Conservation (phyloP, 768 basidiomycete species). For the Collybia nuda region DNA sequence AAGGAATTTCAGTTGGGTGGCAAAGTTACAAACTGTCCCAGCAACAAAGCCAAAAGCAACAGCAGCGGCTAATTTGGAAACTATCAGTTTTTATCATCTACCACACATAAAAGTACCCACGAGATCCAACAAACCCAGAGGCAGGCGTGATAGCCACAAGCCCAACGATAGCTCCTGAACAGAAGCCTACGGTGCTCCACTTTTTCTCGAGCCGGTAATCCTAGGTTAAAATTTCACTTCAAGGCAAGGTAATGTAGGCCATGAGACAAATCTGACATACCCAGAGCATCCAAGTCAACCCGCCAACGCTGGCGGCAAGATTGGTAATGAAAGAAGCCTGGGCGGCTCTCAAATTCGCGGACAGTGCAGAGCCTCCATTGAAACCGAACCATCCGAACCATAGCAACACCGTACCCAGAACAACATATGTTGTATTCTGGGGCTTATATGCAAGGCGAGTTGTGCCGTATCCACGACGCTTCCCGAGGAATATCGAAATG, state of each 20-base stretch:
- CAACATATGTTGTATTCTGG: constrained; percentile 91
- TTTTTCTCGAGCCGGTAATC: constrained; percentile 93
- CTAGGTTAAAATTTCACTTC: constrained; percentile 22
- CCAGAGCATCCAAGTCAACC: constrained; percentile 91
- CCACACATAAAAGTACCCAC: constrained; percentile 33
- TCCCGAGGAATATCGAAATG: constrained; percentile 88
- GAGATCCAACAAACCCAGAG: constrained; percentile 77
- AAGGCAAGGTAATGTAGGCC: neutral
- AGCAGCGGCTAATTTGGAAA: constrained; percentile 55
- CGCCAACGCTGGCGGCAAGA: constrained; percentile 84
- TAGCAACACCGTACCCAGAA: constrained; percentile 90
- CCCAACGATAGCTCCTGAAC: constrained; percentile 90
- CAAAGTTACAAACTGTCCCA: constrained; percentile 86
- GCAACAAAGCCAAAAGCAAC: constrained; percentile 85
- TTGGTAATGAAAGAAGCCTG: constrained; percentile 94
- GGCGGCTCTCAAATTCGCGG: constrained; percentile 84
- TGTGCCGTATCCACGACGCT: constrained; percentile 88
- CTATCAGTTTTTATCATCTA: neutral
- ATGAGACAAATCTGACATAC: constrained; percentile 29
- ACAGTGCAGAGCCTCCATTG: constrained; percentile 89
- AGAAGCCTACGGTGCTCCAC: constrained; percentile 93
- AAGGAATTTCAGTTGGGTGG: constrained; percentile 89
- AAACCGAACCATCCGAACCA: constrained; percentile 98
- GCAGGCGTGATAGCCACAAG: constrained; percentile 87
- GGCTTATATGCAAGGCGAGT: constrained; percentile 89